Conservation (phyloP, 768 basidiomycete species). For the Termitomyces eurrhizus region DNA sequence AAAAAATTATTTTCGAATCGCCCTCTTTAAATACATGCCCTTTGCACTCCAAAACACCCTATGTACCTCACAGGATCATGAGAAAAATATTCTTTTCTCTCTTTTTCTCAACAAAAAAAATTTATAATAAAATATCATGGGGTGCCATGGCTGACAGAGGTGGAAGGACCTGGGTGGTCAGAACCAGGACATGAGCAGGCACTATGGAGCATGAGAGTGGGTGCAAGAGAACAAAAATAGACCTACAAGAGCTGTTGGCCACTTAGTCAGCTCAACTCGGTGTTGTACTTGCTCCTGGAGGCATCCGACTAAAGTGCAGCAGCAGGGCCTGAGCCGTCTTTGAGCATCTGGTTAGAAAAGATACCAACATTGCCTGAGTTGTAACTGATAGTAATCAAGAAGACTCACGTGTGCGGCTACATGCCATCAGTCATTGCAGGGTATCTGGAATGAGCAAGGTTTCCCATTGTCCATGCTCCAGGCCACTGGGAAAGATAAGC, state of each 20-base stretch:
- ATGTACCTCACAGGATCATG: too few relatives aligned
- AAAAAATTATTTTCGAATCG: too few relatives aligned
- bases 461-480: constrained; percentile 87
- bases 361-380: too few relatives aligned
- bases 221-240: neutral
- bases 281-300: too few relatives aligned
- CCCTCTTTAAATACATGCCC: too few relatives aligned
- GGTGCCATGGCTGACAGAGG: too few relatives aligned
- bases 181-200: constrained; percentile 73
- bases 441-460: constrained; percentile 80
- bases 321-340: constrained; percentile 39
- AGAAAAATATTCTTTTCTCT: too few relatives aligned
- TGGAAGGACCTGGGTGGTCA: too few relatives aligned
- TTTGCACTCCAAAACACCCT: too few relatives aligned
- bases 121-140: too few relatives aligned
- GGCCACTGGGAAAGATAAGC: constrained; percentile 54
- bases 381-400: neutral
- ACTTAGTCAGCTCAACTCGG: constrained; percentile 42
- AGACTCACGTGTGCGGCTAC: constrained; percentile 74
- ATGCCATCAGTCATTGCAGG: constrained; percentile 74
- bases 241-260: constrained; percentile 75
- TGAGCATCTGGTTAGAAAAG: too few relatives aligned
- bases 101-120: too few relatives aligned
- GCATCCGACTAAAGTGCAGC: constrained; percentile 53
- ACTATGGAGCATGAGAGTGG: constrained; percentile 24